Percentiles rank a stretch among this genome's conserved stretches.
phyloP scores from a whole-genome alignment of 768 basidiomycete genomes.

The Lentinula raphanica region DNA sequence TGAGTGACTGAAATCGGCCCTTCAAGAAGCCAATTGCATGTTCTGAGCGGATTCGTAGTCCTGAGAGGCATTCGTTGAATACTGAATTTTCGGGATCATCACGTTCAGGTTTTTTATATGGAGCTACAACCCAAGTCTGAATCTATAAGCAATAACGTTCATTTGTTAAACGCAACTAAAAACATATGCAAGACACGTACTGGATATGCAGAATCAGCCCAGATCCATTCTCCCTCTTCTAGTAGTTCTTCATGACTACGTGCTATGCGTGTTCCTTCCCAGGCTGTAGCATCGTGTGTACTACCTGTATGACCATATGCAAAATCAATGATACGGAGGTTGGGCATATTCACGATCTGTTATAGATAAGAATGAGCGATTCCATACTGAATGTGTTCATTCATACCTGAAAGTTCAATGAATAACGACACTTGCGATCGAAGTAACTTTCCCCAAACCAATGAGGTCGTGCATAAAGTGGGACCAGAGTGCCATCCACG shows the following conservation, averaged over 20 bases:
- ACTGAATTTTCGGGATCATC: background rate
- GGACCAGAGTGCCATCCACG: conserved; percentile 19
- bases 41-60: background rate
- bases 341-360: conserved; percentile 22
- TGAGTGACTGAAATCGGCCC: background rate
- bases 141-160: too few species aligned
- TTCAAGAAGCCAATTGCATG: background rate
- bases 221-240: background rate
- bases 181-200: background rate
- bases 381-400: too few species aligned
- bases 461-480: conserved; percentile 15
- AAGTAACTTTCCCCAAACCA: conserved; percentile 24
- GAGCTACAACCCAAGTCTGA: background rate
- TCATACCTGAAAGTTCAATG: conserved; percentile 19
- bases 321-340: conserved; percentile 31
- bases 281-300: conserved; percentile 31
- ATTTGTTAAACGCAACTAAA: too few species aligned
- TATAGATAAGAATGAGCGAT: background rate
- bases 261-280: conserved; percentile 16
- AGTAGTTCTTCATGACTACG: conserved; percentile 14
- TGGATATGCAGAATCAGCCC: conserved; percentile 2
- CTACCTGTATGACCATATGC: conserved; percentile 28
- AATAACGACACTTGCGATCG: conserved; percentile 24
- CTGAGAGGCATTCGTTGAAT: background rate
- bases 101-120: background rate